phyloP scores from a whole-genome alignment of 768 basidiomycete species.

The Coprinopsis cinerea region DNA sequence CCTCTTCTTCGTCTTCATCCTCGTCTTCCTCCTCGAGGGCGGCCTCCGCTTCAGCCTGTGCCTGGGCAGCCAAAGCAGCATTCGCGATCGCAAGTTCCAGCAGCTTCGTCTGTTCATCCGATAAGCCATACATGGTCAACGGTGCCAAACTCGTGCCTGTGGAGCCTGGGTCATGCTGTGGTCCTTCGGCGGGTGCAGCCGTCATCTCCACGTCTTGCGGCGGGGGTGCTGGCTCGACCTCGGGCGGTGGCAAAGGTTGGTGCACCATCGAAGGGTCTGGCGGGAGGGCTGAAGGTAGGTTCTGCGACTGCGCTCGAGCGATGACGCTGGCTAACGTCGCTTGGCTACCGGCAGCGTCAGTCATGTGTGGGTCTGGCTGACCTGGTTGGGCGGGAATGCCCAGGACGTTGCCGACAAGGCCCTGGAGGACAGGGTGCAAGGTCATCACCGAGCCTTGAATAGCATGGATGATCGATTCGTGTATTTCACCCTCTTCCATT shows the following conservation, averaged over 20 bases:
- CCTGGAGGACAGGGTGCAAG: slow-evolving; percentile 51
- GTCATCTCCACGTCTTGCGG: slow-evolving; percentile 10
- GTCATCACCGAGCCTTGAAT: slow-evolving; percentile 49
- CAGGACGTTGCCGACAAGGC: slow-evolving; percentile 50
- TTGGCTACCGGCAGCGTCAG: slow-evolving; percentile 50
- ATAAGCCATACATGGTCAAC: slow-evolving; percentile 64
- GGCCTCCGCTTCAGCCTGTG: slow-evolving; percentile 75
- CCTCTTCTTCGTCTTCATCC: slow-evolving; percentile 40
- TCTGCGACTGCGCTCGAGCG: slow-evolving; percentile 60
- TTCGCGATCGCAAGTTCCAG: slow-evolving; percentile 71
- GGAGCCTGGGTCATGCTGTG: slow-evolving; percentile 10
- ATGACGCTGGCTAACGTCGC: slow-evolving; percentile 69
- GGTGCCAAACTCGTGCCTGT: slow-evolving; percentile 26
- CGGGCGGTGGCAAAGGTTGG: slow-evolving; percentile 3
- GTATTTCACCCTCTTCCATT: slow-evolving; percentile 61
- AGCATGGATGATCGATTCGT: slow-evolving; percentile 37
- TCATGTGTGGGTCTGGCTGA: slow-evolving; percentile 22
- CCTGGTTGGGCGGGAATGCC: slow-evolving; percentile 32
- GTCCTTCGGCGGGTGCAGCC: slow-evolving; percentile 5
- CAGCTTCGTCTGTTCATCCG: slow-evolving; percentile 64
- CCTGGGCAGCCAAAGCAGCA: slow-evolving; percentile 69
- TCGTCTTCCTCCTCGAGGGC: slow-evolving; percentile 69
- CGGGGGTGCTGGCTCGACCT: slow-evolving; percentile 5
- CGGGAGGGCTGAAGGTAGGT: slow-evolving; percentile 19
- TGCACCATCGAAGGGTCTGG: slow-evolving; percentile 12